phyloP scores from a whole-genome alignment of 768 basidiomycete genomes.

The Amanita brunnescens region DNA sequence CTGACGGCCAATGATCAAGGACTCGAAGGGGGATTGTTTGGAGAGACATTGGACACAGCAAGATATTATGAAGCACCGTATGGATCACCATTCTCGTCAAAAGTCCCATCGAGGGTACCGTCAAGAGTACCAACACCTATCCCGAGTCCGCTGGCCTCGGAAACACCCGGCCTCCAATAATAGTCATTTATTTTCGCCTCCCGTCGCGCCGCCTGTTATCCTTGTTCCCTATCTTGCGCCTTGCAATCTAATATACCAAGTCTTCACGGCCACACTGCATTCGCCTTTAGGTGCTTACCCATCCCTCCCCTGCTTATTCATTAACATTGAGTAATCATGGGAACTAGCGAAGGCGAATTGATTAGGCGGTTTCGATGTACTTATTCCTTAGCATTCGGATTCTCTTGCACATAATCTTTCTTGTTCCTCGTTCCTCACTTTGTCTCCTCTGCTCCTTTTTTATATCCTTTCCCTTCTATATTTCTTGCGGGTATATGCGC shows the following conservation, averaged over 20 bases:
- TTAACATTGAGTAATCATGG: background rate
- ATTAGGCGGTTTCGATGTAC: background rate
- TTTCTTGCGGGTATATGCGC: background rate
- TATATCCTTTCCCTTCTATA: background rate
- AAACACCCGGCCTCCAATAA: background rate
- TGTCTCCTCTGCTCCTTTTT: background rate
- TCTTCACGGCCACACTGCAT: background rate
- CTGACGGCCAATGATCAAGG: conserved; percentile 17
- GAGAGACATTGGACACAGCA: conserved; percentile 25
- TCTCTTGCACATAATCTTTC: background rate
- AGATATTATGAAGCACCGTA: conserved; percentile 32
- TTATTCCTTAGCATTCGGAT: background rate
- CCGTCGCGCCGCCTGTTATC: background rate
- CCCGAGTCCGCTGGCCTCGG: conserved; percentile 3
- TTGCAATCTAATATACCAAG: background rate
- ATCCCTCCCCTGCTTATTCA: background rate
- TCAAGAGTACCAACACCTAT: conserved; percentile 10
- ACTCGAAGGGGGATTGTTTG: conserved; percentile 10
- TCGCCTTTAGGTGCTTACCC: background rate
- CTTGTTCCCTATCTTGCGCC: background rate
- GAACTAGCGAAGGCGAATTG: background rate
- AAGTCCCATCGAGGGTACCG: conserved; percentile 25
- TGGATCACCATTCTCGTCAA: conserved; percentile 32
- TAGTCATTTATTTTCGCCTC: background rate
- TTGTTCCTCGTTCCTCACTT: background rate